phyloP scores from a whole-genome alignment of 345 rosid species.

The Brassica carinata region DNA sequence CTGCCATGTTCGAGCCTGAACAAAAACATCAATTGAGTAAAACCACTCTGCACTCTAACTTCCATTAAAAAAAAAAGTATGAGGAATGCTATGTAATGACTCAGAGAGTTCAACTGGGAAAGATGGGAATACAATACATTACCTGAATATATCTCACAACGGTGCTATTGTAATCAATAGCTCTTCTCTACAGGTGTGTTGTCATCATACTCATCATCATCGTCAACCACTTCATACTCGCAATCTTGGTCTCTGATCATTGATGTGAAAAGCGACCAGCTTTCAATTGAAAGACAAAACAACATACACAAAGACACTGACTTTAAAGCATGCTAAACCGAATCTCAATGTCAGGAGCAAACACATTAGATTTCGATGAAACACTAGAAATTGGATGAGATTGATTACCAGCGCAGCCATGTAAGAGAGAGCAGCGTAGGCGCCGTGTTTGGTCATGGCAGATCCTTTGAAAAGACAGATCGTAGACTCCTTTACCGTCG shows the following conservation, averaged over 20 bases:
- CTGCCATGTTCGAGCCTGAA: conserved; percentile 87
- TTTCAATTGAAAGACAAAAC: no score
- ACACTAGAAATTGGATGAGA: not conserved
- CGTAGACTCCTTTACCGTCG: conserved; percentile 58
- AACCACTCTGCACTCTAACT: no score
- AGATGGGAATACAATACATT: not conserved
- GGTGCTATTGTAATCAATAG: conserved; percentile 94
- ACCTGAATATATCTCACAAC: conserved; percentile 92
- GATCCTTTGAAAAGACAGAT: no score
- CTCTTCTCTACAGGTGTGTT: conserved; percentile 58
- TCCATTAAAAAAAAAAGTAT: not conserved
- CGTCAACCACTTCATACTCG: conserved; percentile 43
- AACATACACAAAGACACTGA: not conserved
- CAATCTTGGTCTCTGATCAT: conserved; percentile 53
- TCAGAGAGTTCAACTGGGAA: no score
- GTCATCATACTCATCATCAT: conserved; percentile 30
- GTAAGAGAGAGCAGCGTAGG: no score
- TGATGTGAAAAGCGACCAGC: no score
- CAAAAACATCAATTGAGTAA: conserved; percentile 4
- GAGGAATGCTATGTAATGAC: no score
- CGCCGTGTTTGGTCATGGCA: no score
- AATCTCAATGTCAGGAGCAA: conserved; percentile 37
- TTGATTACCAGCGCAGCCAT: conserved; percentile 81
- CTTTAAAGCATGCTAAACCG: conserved; percentile 32
- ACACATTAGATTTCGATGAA: not conserved